These are phyloP conservation scores for Saturnispora bothae DNA, from an alignment of 805 yeast genomes.

Conservation along the genomic window DNA sequence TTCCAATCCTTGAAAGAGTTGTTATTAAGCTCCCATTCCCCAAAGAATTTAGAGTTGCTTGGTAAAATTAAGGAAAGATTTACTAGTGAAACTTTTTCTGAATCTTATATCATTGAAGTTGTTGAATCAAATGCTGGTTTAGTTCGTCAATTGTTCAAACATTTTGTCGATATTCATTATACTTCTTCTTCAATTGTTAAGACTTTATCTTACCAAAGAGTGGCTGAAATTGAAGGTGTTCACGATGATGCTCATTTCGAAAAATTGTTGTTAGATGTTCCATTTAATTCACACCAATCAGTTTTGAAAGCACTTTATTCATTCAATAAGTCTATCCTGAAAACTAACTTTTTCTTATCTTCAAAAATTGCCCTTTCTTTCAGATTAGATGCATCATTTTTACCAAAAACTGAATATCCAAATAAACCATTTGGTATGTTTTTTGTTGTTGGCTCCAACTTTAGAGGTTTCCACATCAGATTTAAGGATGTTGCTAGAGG, in stretches of 20 bases:
- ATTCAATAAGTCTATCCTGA: constrained; percentile 79
- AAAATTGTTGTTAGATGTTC: constrained; percentile 54
- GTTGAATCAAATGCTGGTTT: constrained; percentile 61
- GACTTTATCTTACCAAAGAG: constrained; percentile 80
- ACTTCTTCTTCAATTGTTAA: constrained; percentile 57
- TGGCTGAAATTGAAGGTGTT: constrained; percentile 67
- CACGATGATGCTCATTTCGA: constrained; percentile 68
- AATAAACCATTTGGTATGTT: constrained; percentile 92
- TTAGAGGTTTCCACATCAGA: constrained; percentile 94
- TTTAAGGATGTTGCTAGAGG: constrained; percentile 97
- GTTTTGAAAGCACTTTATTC: constrained; percentile 66
- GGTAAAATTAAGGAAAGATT: constrained; percentile 76
- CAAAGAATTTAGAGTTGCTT: constrained; percentile 66
- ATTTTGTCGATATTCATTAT: constrained; percentile 87
- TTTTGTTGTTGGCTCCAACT: constrained; percentile 90
- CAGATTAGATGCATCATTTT: constrained; percentile 76
- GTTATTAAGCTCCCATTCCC: constrained; percentile 44
- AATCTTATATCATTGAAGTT: constrained; percentile 68
- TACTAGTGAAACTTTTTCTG: constrained; percentile 88
- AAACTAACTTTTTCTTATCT: constrained; percentile 89
- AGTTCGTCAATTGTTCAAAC: constrained; percentile 75
- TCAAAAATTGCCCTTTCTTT: constrained; percentile 93
- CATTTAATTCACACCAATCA: constrained; percentile 67
- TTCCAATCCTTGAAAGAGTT: constrained; percentile 52
- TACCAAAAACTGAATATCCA: constrained; percentile 82